phyloP scores from a whole-genome alignment of 148 eudicot genomes.

The Rhododendron henanense region DNA sequence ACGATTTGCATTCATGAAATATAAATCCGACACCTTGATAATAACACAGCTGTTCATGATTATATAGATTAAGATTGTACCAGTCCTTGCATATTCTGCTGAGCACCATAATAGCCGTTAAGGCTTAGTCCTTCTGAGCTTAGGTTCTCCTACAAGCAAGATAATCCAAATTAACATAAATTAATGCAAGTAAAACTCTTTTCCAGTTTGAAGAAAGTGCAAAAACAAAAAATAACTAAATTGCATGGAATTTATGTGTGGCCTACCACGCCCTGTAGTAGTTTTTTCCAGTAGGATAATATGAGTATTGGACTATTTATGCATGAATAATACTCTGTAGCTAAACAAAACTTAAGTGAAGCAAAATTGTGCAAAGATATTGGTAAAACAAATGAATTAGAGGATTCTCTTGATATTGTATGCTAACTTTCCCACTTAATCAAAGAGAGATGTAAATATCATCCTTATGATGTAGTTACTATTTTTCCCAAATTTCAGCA shows the following conservation, averaged over 20 bases:
- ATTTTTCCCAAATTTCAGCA: not conserved
- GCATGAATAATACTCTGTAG: not conserved
- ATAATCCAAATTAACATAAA: not conserved
- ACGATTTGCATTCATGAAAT: not conserved
- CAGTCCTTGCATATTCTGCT: conserved; percentile 76
- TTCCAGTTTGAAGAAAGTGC: not conserved
- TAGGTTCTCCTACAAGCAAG: conserved; percentile 43
- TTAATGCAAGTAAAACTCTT: not conserved
- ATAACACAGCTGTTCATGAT: not conserved
- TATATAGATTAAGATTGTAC: conserved; percentile 26
- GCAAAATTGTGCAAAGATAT: not conserved
- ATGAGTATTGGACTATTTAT: not conserved
- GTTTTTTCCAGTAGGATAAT: not conserved
- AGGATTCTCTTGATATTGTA: not conserved
- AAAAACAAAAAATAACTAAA: not conserved
- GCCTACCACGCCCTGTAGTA: not conserved
- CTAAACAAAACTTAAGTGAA: not conserved
- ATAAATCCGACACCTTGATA: not conserved
- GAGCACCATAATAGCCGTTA: conserved; percentile 65
- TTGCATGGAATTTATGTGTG: not conserved
- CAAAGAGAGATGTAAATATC: not conserved
- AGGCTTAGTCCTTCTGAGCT: conserved; percentile 57
- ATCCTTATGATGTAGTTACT: not conserved
- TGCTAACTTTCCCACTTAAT: not conserved
- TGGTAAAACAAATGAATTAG: not conserved